Percentiles rank a stretch among this genome's conserved stretches.
Evolutionary conservation across 495 filamentous ascomycete species (phyloP).

Genomic region (Penicillium tannophilum): DNA sequence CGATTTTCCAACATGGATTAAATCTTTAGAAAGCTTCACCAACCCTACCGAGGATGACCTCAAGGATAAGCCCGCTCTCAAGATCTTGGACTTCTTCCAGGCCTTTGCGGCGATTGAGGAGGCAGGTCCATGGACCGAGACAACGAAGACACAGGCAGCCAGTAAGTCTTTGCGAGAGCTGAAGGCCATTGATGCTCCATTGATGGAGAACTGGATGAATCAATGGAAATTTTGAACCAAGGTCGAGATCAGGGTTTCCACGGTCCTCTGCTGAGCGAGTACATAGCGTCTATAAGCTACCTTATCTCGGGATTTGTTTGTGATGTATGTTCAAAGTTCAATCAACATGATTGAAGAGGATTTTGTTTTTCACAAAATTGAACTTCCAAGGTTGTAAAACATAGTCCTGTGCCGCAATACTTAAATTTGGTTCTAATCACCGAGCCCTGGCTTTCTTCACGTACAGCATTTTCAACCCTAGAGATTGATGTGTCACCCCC

Average conservation of each 20-base stretch:
- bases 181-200: constrained; percentile 3
- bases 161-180: constrained; percentile 12
- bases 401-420: too few relatives aligned
- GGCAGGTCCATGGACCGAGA: constrained; percentile 8
- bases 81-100: constrained; percentile 29
- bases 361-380: background rate
- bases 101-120: constrained; percentile 11
- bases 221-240: constrained; percentile 14
- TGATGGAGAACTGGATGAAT: constrained; percentile 19
- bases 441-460: too few relatives aligned
- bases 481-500: too few relatives aligned
- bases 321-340: background rate
- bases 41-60: constrained; percentile 18
- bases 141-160: constrained; percentile 10
- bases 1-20: constrained; percentile 23
- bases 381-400: too few relatives aligned
- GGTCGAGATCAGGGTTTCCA: background rate
- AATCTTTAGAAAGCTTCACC: constrained; percentile 18
- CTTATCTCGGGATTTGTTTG: background rate
- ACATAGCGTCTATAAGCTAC: background rate
- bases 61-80: constrained; percentile 24
- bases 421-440: too few relatives aligned
- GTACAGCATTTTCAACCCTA: too few relatives aligned
- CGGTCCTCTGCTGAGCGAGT: too few relatives aligned
- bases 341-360: background rate